phyloP scores from a whole-genome alignment of 2,329 filamentous ascomycete species.

The Pseudogymnoascus sp. region DNA sequence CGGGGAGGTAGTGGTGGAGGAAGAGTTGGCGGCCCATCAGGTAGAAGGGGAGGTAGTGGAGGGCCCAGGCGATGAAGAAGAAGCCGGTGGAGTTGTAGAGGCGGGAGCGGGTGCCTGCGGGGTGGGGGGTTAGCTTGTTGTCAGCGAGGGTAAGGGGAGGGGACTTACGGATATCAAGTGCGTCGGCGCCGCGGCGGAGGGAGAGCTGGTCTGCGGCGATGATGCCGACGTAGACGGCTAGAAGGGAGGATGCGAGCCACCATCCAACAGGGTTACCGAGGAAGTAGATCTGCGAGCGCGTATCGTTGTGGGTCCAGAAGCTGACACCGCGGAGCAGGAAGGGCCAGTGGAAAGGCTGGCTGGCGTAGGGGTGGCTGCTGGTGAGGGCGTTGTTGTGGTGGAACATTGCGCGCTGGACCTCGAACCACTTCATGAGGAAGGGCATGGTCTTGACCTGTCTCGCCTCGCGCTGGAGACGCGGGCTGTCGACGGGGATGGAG shows the following conservation, averaged over 20 bases:
- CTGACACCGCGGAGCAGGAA: conserved; percentile 95
- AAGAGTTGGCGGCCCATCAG: conserved; percentile 98
- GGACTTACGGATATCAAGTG: conserved; percentile 81
- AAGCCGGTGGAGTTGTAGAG: conserved; percentile 98
- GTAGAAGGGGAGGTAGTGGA: conserved; percentile 95
- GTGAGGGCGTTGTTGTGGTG: conserved; percentile 98
- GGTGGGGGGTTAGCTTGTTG: not conserved
- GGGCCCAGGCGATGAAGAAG: conserved; percentile 97
- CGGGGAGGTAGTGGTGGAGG: conserved; percentile 93
- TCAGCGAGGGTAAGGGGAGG: not conserved
- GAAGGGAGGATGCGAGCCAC: conserved; percentile 89
- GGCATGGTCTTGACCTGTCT: conserved; percentile 75
- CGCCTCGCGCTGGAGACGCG: conserved; percentile 67
- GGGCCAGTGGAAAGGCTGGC: conserved; percentile 93
- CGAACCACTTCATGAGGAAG: conserved; percentile 91
- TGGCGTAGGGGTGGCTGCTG: conserved; percentile 92
- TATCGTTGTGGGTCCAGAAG: conserved; percentile 98
- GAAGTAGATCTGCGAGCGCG: conserved; percentile 96
- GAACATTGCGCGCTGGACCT: conserved; percentile 97
- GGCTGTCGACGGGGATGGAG: conserved; percentile 60
- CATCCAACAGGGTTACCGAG: conserved; percentile 93
- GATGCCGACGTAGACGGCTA: conserved; percentile 91
- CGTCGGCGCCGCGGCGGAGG: conserved; percentile 84
- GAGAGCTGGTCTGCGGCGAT: conserved; percentile 89
- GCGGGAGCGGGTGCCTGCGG: conserved; percentile 73